These are phyloP conservation scores for Talaromyces sp. DNA, from an alignment of 2,329 filamentous ascomycete species.

Conservation along the genomic window DNA sequence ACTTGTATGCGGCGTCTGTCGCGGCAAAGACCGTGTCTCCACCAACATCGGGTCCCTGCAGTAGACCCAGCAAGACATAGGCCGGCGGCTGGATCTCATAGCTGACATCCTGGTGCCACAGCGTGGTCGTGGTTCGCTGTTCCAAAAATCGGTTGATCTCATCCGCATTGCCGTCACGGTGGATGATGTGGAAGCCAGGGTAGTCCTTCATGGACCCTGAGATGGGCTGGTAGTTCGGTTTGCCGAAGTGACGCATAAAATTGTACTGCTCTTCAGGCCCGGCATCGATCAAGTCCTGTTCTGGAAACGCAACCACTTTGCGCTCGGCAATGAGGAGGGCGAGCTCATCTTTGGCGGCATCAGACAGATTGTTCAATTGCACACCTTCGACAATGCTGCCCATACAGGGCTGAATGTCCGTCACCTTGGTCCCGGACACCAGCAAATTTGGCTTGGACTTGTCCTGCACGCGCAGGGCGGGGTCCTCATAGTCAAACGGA, in stretches of 20 bases:
- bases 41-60: slow-evolving; percentile 48
- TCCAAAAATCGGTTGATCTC: slow-evolving; percentile 42
- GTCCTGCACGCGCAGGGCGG: slow-evolving; percentile 42
- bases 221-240: slow-evolving; percentile 43
- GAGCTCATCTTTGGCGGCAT: slow-evolving; percentile 48
- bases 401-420: slow-evolving; percentile 40
- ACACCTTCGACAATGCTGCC: slow-evolving; percentile 41
- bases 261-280: slow-evolving; percentile 40
- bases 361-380: slow-evolving; percentile 45
- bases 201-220: slow-evolving; percentile 38
- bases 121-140: slow-evolving; percentile 42
- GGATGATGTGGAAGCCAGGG: slow-evolving; percentile 45
- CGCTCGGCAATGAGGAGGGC: slow-evolving; percentile 67
- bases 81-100: slow-evolving; percentile 46
- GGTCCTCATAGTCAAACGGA: slow-evolving; percentile 43
- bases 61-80: slow-evolving; percentile 45
- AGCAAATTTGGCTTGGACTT: slow-evolving; percentile 35
- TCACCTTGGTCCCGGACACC: slow-evolving; percentile 25
- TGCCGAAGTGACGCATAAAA: slow-evolving; percentile 44
- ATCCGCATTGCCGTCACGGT: slow-evolving; percentile 41
- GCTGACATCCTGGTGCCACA: slow-evolving; percentile 48
- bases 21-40: slow-evolving; percentile 46
- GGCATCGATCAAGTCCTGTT: slow-evolving; percentile 46
- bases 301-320: slow-evolving; percentile 49
- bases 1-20: slow-evolving; percentile 43